Conservation (phyloP, 2,329 filamentous ascomycete genomes). For the Xylariaceae sp. region DNA sequence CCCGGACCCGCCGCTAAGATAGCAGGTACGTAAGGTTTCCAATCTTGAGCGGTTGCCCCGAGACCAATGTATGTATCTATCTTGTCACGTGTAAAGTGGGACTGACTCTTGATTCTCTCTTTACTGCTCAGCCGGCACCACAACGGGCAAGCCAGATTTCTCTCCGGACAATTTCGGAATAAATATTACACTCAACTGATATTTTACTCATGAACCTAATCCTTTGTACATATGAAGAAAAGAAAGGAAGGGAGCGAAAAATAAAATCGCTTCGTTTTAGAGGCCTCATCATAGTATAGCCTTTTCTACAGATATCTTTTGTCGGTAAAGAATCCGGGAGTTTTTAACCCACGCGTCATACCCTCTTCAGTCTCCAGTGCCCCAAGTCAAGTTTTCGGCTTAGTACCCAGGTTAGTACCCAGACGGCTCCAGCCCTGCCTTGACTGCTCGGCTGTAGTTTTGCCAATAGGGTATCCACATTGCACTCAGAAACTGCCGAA, state of each 20-base stretch:
- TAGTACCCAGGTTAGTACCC: no score
- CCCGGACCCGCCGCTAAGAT: constrained; percentile 44
- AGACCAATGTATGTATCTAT: constrained; percentile 22
- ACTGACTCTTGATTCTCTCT: neutral
- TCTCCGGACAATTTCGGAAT: constrained; percentile 30
- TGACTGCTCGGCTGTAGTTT: constrained; percentile 21
- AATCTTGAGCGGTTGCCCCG: constrained; percentile 29
- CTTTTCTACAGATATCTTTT: constrained; percentile 7
- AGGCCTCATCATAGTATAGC: constrained; percentile 5
- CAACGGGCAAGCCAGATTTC: neutral
- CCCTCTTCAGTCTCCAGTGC: constrained; percentile 19
- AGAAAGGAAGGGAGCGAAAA: no score
- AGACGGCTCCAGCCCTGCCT: constrained; percentile 13
- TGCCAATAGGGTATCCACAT: constrained; percentile 10
- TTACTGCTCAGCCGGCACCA: neutral
- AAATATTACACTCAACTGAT: no score
- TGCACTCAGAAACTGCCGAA: no score
- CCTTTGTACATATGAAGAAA: neutral
- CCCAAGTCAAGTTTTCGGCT: constrained; percentile 33
- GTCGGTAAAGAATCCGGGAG: constrained; percentile 25
- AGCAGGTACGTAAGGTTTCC: constrained; percentile 16
- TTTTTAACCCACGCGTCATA: constrained; percentile 10
- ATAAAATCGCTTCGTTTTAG: neutral
- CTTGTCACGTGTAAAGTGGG: constrained; percentile 23
- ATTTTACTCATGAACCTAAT: neutral